Conservation (phyloP, 768 basidiomycete genomes). For the Amanita brunnescens region DNA sequence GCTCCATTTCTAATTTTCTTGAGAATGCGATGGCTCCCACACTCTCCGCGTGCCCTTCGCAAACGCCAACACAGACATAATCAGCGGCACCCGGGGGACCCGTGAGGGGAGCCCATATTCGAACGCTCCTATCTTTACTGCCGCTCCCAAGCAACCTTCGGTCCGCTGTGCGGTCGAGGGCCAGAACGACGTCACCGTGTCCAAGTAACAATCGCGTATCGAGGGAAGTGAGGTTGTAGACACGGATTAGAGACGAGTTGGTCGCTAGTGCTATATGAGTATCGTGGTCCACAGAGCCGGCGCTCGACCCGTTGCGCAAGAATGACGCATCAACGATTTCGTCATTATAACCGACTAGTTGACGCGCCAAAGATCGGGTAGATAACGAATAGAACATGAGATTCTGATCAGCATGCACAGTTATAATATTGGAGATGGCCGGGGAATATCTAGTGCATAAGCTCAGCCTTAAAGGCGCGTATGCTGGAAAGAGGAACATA, state of each 20-base stretch:
- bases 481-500: slow-evolving; percentile 33
- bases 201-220: slow-evolving; percentile 84
- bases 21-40: slow-evolving; percentile 86
- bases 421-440: slow-evolving; percentile 55
- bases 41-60: slow-evolving; percentile 92
- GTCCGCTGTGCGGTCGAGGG: slow-evolving; percentile 59
- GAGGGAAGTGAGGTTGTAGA: slow-evolving; percentile 70
- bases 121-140: slow-evolving; percentile 84
- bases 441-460: slow-evolving; percentile 53
- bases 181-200: slow-evolving; percentile 87
- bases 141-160: slow-evolving; percentile 80
- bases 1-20: slow-evolving; percentile 30
- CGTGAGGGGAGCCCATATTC: slow-evolving; percentile 62
- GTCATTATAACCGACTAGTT: slow-evolving; percentile 95
- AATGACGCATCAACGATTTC: slow-evolving; percentile 90
- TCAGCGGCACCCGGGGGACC: slow-evolving; percentile 20
- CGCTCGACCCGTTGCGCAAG: slow-evolving; percentile 36
- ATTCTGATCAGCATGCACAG: slow-evolving; percentile 94
- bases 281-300: slow-evolving; percentile 30
- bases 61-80: slow-evolving; percentile 76
- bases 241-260: slow-evolving; percentile 89
- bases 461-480: slow-evolving; percentile 11
- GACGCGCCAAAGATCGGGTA: slow-evolving; percentile 57
- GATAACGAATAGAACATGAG: slow-evolving; percentile 83
- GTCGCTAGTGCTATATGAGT: slow-evolving; percentile 90